Evolutionary conservation across 441 rosid genomes (phyloP).

Genomic region (Macaranga tanarius): DNA sequence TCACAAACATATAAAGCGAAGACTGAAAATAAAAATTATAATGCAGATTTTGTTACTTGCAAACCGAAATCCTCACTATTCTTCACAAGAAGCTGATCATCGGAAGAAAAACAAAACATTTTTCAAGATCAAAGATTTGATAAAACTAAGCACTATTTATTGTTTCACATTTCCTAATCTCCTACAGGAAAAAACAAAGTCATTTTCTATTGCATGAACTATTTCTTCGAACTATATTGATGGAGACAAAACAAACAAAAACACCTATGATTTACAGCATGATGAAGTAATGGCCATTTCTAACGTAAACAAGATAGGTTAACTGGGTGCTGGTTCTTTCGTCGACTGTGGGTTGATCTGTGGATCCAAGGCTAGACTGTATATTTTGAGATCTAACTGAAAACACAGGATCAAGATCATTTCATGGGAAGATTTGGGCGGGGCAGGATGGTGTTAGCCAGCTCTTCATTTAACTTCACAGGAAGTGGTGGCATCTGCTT

Average conservation of each 20-base stretch:
- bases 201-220: background rate
- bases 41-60: too few relatives aligned
- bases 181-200: background rate
- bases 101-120: too few relatives aligned
- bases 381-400: background rate
- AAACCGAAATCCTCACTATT: too few relatives aligned
- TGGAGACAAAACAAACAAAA: background rate
- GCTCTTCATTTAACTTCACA: constrained; percentile 37
- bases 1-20: too few relatives aligned
- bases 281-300: constrained; percentile 6
- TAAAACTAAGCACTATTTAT: background rate
- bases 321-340: constrained; percentile 11
- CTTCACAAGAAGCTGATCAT: too few relatives aligned
- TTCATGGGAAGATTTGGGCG: constrained; percentile 23
- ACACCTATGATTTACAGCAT: constrained; percentile 13
- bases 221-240: background rate
- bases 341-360: background rate
- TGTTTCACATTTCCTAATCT: background rate
- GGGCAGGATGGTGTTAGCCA: constrained; percentile 34
- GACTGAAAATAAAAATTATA: too few relatives aligned
- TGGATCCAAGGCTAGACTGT: background rate
- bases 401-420: constrained; percentile 20
- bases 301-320: constrained; percentile 2
- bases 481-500: constrained; percentile 59
- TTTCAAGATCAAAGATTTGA: too few relatives aligned